Percentiles rank a stretch among this genome's conserved stretches.
Evolutionary conservation across 345 rosid species (phyloP).

Genomic region (Camelina laxa): DNA sequence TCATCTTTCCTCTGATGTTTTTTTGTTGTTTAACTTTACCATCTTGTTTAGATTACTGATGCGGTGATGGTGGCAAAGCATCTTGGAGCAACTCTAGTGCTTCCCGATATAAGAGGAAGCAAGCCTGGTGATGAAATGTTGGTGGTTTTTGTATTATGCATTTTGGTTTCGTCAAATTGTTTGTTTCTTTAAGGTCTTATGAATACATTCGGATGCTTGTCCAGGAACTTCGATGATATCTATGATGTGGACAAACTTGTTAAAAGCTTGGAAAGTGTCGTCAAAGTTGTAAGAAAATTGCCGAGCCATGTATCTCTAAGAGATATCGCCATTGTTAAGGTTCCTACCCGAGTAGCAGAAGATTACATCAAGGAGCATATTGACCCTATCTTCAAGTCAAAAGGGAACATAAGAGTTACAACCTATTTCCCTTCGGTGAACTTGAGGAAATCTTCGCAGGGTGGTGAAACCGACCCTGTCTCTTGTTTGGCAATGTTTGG

Average conservation of each 20-base stretch:
- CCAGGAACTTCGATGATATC: constrained; percentile 91
- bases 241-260: constrained; percentile 77
- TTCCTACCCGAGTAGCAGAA: constrained; percentile 80
- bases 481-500: constrained; percentile 93
- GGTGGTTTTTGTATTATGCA: constrained; percentile 27
- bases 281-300: constrained; percentile 62
- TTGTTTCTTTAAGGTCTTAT: constrained; percentile 9
- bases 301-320: constrained; percentile 68
- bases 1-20: not conserved
- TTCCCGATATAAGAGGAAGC: constrained; percentile 95
- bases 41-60: constrained; percentile 62
- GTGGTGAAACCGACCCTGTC: constrained; percentile 59
- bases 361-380: constrained; percentile 73
- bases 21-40: not conserved
- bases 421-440: constrained; percentile 88
- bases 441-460: constrained; percentile 71
- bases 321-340: constrained; percentile 75
- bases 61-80: constrained; percentile 84
- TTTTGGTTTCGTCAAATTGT: not conserved
- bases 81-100: constrained; percentile 76
- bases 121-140: constrained; percentile 87
- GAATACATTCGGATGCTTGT: constrained; percentile 9
- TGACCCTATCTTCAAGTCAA: constrained; percentile 67
- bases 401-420: constrained; percentile 86
- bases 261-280: constrained; percentile 70